phyloP scores from a whole-genome alignment of 2,329 filamentous ascomycete genomes.

The Sclerotinia minor region DNA sequence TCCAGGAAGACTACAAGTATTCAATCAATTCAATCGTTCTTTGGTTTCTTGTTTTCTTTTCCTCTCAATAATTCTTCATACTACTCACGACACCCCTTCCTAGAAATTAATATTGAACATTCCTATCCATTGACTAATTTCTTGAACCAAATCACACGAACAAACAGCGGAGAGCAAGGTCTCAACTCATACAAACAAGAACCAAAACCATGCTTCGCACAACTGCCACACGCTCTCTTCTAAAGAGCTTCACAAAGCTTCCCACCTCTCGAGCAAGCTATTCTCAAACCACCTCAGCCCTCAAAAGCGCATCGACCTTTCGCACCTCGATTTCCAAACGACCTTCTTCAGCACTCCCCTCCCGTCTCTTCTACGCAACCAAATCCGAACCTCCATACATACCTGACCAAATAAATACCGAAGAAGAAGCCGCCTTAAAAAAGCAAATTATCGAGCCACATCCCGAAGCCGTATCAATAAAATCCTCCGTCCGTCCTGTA shows the following conservation, averaged over 20 bases:
- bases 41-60: not conserved
- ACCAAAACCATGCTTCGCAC: slow-evolving; percentile 40
- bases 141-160: slow-evolving; percentile 15
- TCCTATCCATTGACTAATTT: slow-evolving; percentile 1
- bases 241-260: slow-evolving; percentile 37
- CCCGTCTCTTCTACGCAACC: slow-evolving; percentile 50
- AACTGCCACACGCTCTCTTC: slow-evolving; percentile 37
- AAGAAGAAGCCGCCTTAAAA: slow-evolving; percentile 56
- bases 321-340: slow-evolving; percentile 34
- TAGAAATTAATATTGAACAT: too few relatives aligned
- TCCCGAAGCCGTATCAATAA: slow-evolving; percentile 60
- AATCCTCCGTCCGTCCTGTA: slow-evolving; percentile 56
- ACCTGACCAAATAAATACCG: slow-evolving; percentile 50
- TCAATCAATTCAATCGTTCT: not conserved
- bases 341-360: slow-evolving; percentile 31
- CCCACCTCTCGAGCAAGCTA: slow-evolving; percentile 34
- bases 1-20: not conserved
- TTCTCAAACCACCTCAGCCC: slow-evolving; percentile 34
- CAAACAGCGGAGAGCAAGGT: slow-evolving; percentile 35
- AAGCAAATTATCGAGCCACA: slow-evolving; percentile 57
- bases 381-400: slow-evolving; percentile 37
- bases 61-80: too few relatives aligned
- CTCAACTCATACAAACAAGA: slow-evolving; percentile 25
- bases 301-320: slow-evolving; percentile 30
- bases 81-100: too few relatives aligned